Evolutionary conservation across 1,284 basidiomycete genomes (phyloP).

Genomic region (Sporisorium reilianum): DNA sequence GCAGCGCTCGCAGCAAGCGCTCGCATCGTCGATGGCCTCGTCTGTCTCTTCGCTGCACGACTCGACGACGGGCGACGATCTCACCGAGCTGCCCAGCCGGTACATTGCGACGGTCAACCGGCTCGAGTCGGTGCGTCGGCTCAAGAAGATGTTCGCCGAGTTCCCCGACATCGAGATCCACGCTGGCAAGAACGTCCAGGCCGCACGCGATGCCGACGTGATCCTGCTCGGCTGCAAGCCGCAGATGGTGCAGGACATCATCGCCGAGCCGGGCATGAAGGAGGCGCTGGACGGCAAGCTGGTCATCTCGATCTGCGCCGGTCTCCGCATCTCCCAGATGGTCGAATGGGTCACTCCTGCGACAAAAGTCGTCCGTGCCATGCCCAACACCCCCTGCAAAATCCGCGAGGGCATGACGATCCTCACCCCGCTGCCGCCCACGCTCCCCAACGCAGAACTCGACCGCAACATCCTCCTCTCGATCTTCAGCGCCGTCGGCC

Average conservation of each 20-base stretch:
- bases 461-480: conserved; percentile 57
- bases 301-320: conserved; percentile 94
- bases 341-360: conserved; percentile 78
- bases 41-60: conserved; percentile 37
- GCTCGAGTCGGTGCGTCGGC: conserved; percentile 79
- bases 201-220: conserved; percentile 83
- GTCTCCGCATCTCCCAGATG: conserved; percentile 88
- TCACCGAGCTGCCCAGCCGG: conserved; percentile 75
- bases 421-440: conserved; percentile 57
- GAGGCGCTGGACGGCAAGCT: conserved; percentile 90
- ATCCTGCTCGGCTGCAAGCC: conserved; percentile 82
- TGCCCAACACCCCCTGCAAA: conserved; percentile 98
- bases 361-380: conserved; percentile 91
- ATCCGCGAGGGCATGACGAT: conserved; percentile 69
- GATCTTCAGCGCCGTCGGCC: conserved; percentile 66
- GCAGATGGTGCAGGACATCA: conserved; percentile 82
- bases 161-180: conserved; percentile 76
- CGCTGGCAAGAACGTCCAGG: conserved; percentile 78
- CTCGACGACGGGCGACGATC: conserved; percentile 44
- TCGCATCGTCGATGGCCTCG: conserved; percentile 32
- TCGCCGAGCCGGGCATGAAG: conserved; percentile 82
- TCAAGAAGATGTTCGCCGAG: conserved; percentile 76
- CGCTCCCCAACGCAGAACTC: conserved; percentile 36
- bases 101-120: conserved; percentile 91
- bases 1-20: conserved; percentile 36